Conservation (phyloP, 495 filamentous ascomycete genomes). For the Baudoinia panamericana region DNA sequence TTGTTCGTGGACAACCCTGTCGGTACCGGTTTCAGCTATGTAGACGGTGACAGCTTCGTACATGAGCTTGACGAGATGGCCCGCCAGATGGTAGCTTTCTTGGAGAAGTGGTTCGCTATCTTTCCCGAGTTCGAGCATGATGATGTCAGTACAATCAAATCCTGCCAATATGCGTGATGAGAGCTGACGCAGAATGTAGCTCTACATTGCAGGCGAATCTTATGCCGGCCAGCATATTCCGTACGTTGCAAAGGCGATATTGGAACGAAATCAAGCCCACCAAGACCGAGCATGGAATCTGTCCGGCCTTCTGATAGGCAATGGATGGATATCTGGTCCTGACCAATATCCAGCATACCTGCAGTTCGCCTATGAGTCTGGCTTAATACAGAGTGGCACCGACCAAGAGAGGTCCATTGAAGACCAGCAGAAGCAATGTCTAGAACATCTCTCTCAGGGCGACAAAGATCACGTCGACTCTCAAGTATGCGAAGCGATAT, state of each 20-base stretch:
- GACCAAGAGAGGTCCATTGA: slow-evolving; percentile 52
- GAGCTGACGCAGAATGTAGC: slow-evolving; percentile 33
- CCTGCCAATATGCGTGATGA: neutral
- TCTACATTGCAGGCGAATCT: slow-evolving; percentile 90
- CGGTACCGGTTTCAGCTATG: slow-evolving; percentile 92
- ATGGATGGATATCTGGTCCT: slow-evolving; percentile 84
- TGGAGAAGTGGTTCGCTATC: slow-evolving; percentile 77
- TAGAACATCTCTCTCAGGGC: slow-evolving; percentile 41
- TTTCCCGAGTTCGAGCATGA: slow-evolving; percentile 90
- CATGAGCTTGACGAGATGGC: slow-evolving; percentile 83
- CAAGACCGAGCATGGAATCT: slow-evolving; percentile 53
- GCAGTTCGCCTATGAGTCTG: slow-evolving; percentile 60
- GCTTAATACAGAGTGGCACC: slow-evolving; percentile 53
- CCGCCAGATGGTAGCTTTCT: slow-evolving; percentile 69
- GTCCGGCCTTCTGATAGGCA: slow-evolving; percentile 83
- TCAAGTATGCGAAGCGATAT: slow-evolving; percentile 55
- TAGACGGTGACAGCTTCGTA: slow-evolving; percentile 71
- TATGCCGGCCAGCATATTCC: slow-evolving; percentile 96
- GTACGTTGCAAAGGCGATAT: slow-evolving; percentile 79
- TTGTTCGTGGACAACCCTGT: slow-evolving; percentile 96
- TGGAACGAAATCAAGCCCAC: slow-evolving; percentile 55
- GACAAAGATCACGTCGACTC: slow-evolving; percentile 52
- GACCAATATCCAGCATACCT: slow-evolving; percentile 90
- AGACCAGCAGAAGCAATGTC: slow-evolving; percentile 52
- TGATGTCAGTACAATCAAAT: slow-evolving; percentile 53